Evolutionary conservation across 2,329 filamentous ascomycete genomes (phyloP).

Genomic region (Curvularia spicifera): DNA sequence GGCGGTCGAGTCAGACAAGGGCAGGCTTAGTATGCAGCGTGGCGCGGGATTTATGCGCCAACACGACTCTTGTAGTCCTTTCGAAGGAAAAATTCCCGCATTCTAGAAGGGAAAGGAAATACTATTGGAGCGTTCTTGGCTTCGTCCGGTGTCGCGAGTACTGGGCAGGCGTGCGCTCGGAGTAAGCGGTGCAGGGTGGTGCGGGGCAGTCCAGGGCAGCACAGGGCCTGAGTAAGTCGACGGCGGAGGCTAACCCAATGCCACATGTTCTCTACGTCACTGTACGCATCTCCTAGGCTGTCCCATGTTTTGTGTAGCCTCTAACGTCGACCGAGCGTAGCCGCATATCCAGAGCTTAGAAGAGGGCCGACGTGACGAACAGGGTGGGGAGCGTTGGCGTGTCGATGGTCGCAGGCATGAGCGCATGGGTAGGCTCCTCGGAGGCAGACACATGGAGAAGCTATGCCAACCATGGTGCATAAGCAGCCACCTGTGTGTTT

Average conservation of each 20-base stretch:
- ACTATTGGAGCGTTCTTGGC: not conserved
- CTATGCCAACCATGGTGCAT: not conserved
- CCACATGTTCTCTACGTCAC: slow-evolving; percentile 5
- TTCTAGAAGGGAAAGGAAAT: slow-evolving; percentile 1
- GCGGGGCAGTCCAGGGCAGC: not conserved
- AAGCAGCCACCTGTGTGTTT: not conserved
- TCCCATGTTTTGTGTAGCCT: not conserved
- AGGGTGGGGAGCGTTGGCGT: not conserved
- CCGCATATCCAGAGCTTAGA: not conserved
- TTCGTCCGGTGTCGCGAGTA: not conserved
- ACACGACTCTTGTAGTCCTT: not conserved
- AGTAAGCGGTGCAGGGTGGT: not conserved
- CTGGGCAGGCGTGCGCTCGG: not conserved
- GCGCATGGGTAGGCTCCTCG: not conserved
- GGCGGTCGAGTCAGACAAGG: not conserved
- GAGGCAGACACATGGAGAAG: not conserved
- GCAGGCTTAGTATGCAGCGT: not conserved
- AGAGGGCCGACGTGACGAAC: not conserved
- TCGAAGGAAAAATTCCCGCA: not conserved
- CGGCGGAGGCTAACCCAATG: slow-evolving; percentile 2
- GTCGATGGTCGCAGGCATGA: not conserved
- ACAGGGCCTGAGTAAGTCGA: not conserved
- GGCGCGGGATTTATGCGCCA: not conserved
- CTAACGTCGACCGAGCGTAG: not conserved
- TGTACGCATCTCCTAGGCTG: not conserved